These are phyloP conservation scores for Tephrocybe sp. DNA, from an alignment of 768 basidiomycete species.

Conservation along the genomic window DNA sequence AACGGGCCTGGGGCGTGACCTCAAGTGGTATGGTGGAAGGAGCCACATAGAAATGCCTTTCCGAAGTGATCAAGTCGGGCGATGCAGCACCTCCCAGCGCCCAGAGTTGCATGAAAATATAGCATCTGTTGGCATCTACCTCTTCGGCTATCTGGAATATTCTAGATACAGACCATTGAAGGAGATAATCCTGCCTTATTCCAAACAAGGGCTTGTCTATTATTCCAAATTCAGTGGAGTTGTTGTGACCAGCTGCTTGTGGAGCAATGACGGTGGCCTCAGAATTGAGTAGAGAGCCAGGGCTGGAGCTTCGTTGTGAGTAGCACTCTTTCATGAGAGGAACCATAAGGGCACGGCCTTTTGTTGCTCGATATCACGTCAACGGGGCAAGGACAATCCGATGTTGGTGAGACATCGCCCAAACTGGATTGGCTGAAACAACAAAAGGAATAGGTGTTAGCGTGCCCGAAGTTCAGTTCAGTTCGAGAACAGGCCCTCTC, in stretches of 20 bases:
- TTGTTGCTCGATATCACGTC: constrained; percentile 7
- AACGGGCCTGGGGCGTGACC: constrained; percentile 19
- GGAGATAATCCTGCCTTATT: not conserved
- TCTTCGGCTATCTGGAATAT: constrained; percentile 24
- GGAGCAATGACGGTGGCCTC: constrained; percentile 51
- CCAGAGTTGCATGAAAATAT: constrained; percentile 58
- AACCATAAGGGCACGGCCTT: constrained; percentile 28
- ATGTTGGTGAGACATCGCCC: constrained; percentile 3
- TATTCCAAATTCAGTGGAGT: constrained; percentile 57
- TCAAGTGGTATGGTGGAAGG: constrained; percentile 32
- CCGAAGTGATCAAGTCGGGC: constrained; percentile 32
- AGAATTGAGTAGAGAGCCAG: constrained; percentile 51
- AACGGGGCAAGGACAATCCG: constrained; percentile 11
- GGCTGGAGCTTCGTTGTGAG: constrained; percentile 40
- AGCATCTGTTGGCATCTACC: constrained; percentile 50
- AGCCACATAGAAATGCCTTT: constrained; percentile 23
- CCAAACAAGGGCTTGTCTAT: constrained; percentile 25
- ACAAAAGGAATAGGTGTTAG: no score
- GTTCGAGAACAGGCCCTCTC: no score
- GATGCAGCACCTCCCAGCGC: constrained; percentile 49
- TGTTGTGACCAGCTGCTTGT: constrained; percentile 40
- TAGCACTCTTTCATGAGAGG: constrained; percentile 44
- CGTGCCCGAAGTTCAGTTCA: no score
- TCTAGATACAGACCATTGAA: not conserved
- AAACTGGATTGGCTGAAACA: constrained; percentile 6